Evolutionary conservation across 2,329 filamentous ascomycete species (phyloP).

Genomic region (Fonsecaea pugnacius): DNA sequence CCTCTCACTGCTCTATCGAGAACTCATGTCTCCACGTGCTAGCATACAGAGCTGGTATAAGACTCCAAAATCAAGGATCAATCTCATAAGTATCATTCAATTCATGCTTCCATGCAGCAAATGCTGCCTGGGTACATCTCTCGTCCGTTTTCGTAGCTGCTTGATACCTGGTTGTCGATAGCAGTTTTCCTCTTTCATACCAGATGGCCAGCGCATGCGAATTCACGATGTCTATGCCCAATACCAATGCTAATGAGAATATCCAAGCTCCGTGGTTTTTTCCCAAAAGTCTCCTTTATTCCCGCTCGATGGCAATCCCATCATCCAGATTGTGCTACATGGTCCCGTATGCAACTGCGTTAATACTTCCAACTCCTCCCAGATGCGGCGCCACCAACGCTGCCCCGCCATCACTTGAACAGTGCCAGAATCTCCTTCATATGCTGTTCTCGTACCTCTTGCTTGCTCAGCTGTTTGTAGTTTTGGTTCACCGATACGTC

Average conservation of each 20-base stretch:
- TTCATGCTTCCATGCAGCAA: neutral
- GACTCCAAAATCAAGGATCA: neutral
- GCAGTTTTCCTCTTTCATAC: neutral
- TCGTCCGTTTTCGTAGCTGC: neutral
- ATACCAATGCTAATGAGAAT: neutral
- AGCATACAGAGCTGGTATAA: neutral
- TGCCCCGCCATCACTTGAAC: conserved; percentile 32
- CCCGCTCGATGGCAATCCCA: neutral
- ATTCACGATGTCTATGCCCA: neutral
- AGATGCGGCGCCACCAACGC: neutral
- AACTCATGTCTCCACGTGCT: neutral
- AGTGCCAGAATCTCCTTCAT: conserved; percentile 37
- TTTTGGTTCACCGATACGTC: conserved; percentile 78
- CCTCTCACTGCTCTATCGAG: too few relatives aligned
- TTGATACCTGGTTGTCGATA: neutral
- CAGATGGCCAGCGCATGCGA: neutral
- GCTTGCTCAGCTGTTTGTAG: conserved; percentile 37
- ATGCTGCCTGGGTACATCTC: neutral
- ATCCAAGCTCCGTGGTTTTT: neutral
- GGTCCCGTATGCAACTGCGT: neutral
- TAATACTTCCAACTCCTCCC: neutral
- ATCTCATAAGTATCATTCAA: neutral
- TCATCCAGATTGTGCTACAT: neutral
- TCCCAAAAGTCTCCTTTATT: neutral
- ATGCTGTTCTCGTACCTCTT: conserved; percentile 36